phyloP scores from a whole-genome alignment of 129 eudicot species.

The Chrysanthemum lavandulifolium region DNA sequence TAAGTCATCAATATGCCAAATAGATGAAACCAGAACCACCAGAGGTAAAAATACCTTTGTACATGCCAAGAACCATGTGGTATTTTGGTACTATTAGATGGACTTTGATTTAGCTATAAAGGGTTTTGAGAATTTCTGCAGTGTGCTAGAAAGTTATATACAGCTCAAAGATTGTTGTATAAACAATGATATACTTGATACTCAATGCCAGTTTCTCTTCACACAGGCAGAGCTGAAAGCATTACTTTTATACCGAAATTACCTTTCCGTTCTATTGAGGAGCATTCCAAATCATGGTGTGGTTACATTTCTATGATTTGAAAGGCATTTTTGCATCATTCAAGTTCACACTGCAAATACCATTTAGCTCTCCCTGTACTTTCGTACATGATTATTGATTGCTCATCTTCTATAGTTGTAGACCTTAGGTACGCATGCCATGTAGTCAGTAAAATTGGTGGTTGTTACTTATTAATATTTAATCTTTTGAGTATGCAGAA shows the following conservation, averaged over 20 bases:
- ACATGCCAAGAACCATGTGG: no score
- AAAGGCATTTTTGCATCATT: not conserved
- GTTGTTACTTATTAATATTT: not conserved
- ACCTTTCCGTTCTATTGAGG: not conserved
- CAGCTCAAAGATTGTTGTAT: no score
- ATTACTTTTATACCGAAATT: not conserved
- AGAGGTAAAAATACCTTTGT: no score
- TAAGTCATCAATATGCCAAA: no score
- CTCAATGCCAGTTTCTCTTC: not conserved
- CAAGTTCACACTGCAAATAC: not conserved
- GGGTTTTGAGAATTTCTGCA: not conserved
- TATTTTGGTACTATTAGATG: not conserved
- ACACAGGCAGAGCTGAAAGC: not conserved
- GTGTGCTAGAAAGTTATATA: no score
- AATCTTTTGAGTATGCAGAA: not conserved
- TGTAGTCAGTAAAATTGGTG: not conserved
- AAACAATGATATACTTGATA: no score
- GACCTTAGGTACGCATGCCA: not conserved
- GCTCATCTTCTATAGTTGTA: not conserved
- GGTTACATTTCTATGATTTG: not conserved
- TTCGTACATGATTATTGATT: slow-evolving; percentile 2
- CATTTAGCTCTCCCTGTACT: not conserved
- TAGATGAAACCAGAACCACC: no score
- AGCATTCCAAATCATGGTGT: not conserved
- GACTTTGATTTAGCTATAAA: not conserved